Percentiles rank a stretch among this genome's conserved stretches.
phyloP scores from a whole-genome alignment of 371 early-diverging fungal species.

The Phascolomyces articulosus region DNA sequence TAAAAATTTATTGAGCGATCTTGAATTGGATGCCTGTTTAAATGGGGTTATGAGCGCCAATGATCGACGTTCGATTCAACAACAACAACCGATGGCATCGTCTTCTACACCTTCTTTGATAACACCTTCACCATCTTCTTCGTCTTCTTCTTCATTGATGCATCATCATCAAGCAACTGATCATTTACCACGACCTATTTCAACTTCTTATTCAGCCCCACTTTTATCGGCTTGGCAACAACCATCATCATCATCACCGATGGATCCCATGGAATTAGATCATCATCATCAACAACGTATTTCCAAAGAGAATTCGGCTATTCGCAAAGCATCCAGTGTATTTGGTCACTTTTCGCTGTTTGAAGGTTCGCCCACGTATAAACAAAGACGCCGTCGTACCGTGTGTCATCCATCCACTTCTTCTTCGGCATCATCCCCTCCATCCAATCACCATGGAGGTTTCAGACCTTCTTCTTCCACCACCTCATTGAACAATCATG shows the following conservation, averaged over 20 bases:
- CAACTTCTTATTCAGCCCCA: conserved; percentile 16
- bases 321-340: conserved; percentile 38
- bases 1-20: conserved; percentile 32
- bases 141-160: too few relatives aligned
- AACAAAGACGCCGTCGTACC: conserved; percentile 71
- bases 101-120: neutral
- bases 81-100: conserved; percentile 5
- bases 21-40: conserved; percentile 33
- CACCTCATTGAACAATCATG: neutral
- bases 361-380: conserved; percentile 74
- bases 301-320: conserved; percentile 6
- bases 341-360: conserved; percentile 71
- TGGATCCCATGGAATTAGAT: neutral
- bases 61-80: neutral
- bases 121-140: too few relatives aligned
- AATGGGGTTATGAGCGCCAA: neutral
- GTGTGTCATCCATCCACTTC: conserved; percentile 14
- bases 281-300: neutral
- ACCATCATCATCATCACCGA: neutral
- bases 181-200: conserved; percentile 11
- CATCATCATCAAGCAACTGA: conserved; percentile 4
- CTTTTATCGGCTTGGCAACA: conserved; percentile 11
- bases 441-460: neutral
- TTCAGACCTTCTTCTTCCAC: neutral
- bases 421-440: too few relatives aligned